These are phyloP conservation scores for Solanum medicagineum DNA, from an alignment of 257 asterid species.

Conservation along the genomic window DNA sequence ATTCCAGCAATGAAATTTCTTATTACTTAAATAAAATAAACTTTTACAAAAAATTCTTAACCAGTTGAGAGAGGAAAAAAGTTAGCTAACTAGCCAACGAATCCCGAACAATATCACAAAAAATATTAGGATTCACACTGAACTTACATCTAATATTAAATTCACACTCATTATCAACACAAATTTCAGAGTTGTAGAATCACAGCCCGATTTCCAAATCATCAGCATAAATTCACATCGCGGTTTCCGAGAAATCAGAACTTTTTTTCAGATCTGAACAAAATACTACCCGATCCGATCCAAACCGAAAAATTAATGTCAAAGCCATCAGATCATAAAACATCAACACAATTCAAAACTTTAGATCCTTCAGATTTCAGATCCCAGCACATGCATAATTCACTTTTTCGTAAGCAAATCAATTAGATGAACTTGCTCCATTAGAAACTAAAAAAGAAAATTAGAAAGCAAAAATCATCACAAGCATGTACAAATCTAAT, in stretches of 20 bases:
- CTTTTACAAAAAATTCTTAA: not conserved
- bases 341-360: not conserved
- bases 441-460: not conserved
- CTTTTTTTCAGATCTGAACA: not conserved
- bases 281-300: not conserved
- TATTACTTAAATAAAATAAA: too few relatives aligned
- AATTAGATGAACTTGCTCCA: not conserved
- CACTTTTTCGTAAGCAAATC: not conserved
- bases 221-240: not conserved
- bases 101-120: not conserved
- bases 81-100: not conserved
- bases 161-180: not conserved
- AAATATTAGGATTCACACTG: not conserved
- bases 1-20: too few relatives aligned
- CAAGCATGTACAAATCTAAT: not conserved
- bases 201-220: not conserved
- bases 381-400: not conserved
- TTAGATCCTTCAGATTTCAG: not conserved
- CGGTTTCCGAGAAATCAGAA: not conserved
- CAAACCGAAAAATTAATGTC: not conserved
- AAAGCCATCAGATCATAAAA: not conserved
- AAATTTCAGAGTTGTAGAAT: not conserved
- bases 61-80: not conserved
- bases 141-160: not conserved
- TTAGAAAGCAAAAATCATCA: not conserved